These are phyloP conservation scores for Cryptococcus deneoformans DNA, from an alignment of 1,284 basidiomycete genomes.

Conservation along the genomic window DNA sequence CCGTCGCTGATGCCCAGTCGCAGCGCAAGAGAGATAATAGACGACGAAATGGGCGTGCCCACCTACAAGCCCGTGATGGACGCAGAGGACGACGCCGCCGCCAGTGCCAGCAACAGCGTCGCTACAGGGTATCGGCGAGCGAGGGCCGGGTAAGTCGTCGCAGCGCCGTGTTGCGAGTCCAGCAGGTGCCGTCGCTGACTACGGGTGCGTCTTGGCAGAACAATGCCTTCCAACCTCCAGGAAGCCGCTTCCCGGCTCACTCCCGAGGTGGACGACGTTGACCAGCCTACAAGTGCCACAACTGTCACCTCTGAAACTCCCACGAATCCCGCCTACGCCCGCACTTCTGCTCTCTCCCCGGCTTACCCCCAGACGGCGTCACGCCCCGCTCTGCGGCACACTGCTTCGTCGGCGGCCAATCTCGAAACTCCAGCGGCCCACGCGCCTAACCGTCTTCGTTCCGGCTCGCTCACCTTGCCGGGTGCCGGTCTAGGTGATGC, in stretches of 20 bases:
- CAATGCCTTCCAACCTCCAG: conserved; percentile 46
- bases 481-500: conserved; percentile 72
- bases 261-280: conserved; percentile 9
- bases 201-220: conserved; percentile 21
- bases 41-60: conserved; percentile 58
- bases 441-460: conserved; percentile 76
- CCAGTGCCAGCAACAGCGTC: conserved; percentile 57
- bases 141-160: conserved; percentile 44
- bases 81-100: conserved; percentile 50
- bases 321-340: conserved; percentile 16
- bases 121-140: conserved; percentile 42
- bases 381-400: conserved; percentile 72
- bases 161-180: neutral
- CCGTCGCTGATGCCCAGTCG: conserved; percentile 13
- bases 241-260: conserved; percentile 25
- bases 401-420: conserved; percentile 61
- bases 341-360: conserved; percentile 40
- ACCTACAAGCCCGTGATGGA: conserved; percentile 68
- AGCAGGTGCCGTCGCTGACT: neutral
- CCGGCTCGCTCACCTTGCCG: conserved; percentile 80
- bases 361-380: conserved; percentile 24
- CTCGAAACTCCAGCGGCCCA: conserved; percentile 24
- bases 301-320: conserved; percentile 10
- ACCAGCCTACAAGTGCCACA: conserved; percentile 12
- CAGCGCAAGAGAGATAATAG: conserved; percentile 76